phyloP scores from a whole-genome alignment of 1,284 basidiomycete species.

The Flammula alnicola region DNA sequence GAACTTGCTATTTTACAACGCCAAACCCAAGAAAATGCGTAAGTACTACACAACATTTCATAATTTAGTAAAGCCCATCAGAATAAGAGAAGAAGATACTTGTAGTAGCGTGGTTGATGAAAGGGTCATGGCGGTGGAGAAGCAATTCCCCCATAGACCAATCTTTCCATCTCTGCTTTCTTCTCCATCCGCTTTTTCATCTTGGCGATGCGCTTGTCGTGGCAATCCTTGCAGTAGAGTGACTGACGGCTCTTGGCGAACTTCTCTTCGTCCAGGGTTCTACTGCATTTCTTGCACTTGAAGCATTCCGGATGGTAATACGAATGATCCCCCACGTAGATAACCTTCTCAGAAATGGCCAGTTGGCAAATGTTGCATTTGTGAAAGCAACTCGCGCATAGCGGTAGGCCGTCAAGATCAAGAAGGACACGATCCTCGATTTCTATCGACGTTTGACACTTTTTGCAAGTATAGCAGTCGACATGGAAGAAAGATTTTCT shows the following conservation, averaged over 20 bases:
- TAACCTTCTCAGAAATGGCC: conserved; percentile 10
- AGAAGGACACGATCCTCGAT: conserved; percentile 18
- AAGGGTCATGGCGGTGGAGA: neutral
- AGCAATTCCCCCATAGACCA: conserved; percentile 10
- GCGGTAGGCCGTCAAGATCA: conserved; percentile 18
- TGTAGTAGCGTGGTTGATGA: neutral
- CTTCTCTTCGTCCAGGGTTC: conserved; percentile 11
- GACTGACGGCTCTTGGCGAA: conserved; percentile 17
- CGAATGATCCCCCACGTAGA: conserved; percentile 7
- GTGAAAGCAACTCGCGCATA: conserved; percentile 19
- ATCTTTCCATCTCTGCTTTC: conserved; percentile 7
- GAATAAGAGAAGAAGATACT: too few relatives aligned
- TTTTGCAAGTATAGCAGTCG: conserved; percentile 24
- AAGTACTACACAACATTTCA: too few relatives aligned
- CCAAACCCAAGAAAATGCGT: too few relatives aligned
- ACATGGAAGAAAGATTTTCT: conserved; percentile 20
- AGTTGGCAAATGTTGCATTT: conserved; percentile 17
- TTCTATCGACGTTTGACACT: conserved; percentile 14
- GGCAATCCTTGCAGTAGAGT: conserved; percentile 18
- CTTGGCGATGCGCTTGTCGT: conserved; percentile 12
- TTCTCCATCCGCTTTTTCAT: conserved; percentile 14
- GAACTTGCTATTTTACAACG: too few relatives aligned
- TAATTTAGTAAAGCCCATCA: too few relatives aligned
- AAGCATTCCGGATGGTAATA: conserved; percentile 20
- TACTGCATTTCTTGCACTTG: conserved; percentile 20